A percentile compares a stretch with the other conserved stretches of the same genome.
Evolutionary conservation across 1,284 basidiomycete species (phyloP).

Genomic region (Coniferiporia weirii): DNA sequence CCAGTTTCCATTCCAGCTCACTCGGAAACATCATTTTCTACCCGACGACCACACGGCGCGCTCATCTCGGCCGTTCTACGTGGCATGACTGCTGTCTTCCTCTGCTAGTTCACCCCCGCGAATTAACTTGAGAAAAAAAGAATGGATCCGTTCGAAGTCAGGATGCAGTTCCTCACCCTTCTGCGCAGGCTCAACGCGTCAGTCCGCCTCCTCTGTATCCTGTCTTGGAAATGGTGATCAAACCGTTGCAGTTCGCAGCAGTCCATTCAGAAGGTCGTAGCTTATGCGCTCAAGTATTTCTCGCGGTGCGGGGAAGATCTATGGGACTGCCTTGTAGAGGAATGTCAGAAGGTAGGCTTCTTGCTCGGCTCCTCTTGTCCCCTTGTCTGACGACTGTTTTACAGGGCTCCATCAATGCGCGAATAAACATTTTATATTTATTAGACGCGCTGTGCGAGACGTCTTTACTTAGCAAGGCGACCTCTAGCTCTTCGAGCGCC

Average conservation of each 20-base stretch:
- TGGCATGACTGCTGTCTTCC: background rate
- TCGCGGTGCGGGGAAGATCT: conserved; percentile 82
- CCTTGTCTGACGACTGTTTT: conserved; percentile 9
- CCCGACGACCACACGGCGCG: background rate
- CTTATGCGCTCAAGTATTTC: conserved; percentile 83
- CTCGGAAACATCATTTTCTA: background rate
- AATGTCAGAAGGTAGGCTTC: conserved; percentile 70
- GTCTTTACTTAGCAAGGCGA: conserved; percentile 60
- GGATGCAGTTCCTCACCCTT: conserved; percentile 77
- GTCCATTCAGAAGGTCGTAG: conserved; percentile 86
- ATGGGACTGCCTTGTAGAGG: conserved; percentile 92
- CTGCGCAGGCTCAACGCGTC: conserved; percentile 75
- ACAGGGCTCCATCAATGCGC: conserved; percentile 81
- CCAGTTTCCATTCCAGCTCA: background rate
- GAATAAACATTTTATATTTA: conserved; percentile 91
- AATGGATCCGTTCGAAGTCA: conserved; percentile 89
- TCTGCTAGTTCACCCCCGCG: background rate
- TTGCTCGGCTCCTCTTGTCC: background rate
- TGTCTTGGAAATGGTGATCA: conserved; percentile 25
- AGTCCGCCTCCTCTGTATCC: conserved; percentile 31
- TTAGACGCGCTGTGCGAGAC: conserved; percentile 84
- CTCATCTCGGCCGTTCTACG: background rate
- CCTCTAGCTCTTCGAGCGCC: conserved; percentile 42
- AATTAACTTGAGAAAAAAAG: background rate
- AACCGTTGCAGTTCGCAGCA: conserved; percentile 61